Base-by-base conservation (phyloP, 2,329 filamentous ascomycete species). In the Colletotrichum caudatum region DNA sequence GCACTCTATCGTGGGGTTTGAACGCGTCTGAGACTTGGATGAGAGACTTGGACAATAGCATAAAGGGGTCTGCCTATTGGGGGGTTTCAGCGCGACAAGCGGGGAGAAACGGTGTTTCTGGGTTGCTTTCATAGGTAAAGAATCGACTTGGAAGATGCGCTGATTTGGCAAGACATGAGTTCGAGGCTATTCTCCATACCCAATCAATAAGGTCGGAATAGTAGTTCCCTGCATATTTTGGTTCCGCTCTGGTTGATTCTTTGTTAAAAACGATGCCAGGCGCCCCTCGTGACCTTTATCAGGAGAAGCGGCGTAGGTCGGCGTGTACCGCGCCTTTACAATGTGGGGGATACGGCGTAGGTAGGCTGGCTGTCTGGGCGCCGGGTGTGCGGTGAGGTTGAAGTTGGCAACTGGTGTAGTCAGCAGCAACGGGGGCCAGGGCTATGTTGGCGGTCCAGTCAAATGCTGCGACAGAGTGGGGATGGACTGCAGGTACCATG, bases 401-500 rank as follows among this genome's bases (percentile, higher is more conserved):
- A 53, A 65, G 66, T 54, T 69, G 66, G 61, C 61, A 37, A 23
- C 44, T 39, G 51, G 53, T 20, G 39, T 57, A 65, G 63, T 58
- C 39, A 69, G 61, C 60, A 33, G 26, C 44, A n/a, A n/a, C n/a
- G 46, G 20, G 39, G 26, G 53, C 23, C 39, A 46, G 35, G 41
- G 23, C 51, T 44, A 65, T 14, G 33, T 16, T 65, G 46, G 53
- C 26, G 26, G 61, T n/a, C 66, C 66, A 61, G 56, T 66, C 48
- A 70, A 41, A 66, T 54, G 63, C 64, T 29, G 64, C 53, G 29
- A 64, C 26, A 46, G 66, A 56, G 66, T 65, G 66, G 61, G 37
- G 41, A 37, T 46, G 53, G 23, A 51, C 66, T 69, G 61, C 66
- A 69, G 61, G 66, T 58, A 65, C 61, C 50, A 51, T 46, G 37